phyloP scores from a whole-genome alignment of 2,329 filamentous ascomycete species.

The Onygenales sp. region DNA sequence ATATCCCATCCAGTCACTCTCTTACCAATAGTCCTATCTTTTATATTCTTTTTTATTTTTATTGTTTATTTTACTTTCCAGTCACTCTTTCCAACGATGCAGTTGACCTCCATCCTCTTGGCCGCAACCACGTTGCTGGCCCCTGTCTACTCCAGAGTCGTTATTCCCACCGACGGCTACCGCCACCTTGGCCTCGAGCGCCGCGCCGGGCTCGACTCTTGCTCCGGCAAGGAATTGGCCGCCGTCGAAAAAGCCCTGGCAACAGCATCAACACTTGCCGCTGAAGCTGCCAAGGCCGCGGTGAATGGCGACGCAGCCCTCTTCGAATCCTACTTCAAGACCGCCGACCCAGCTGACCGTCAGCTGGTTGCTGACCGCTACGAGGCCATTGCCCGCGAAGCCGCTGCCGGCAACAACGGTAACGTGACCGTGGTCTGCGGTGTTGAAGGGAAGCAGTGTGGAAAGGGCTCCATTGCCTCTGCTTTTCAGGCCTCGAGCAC shows the following conservation, averaged over 20 bases:
- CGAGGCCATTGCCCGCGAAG: background rate
- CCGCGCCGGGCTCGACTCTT: background rate
- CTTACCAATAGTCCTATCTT: background rate
- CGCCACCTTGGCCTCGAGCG: background rate
- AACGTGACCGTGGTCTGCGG: background rate
- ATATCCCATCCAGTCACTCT: too few species aligned
- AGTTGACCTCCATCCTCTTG: slow-evolving; percentile 3
- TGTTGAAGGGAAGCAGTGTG: background rate
- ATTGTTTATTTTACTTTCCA: background rate
- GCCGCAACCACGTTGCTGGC: slow-evolving; percentile 2
- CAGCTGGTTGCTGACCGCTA: background rate
- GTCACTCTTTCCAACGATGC: slow-evolving; percentile 3
- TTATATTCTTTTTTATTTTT: background rate
- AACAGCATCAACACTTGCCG: background rate
- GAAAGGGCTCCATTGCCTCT: background rate
- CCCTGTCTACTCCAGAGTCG: background rate
- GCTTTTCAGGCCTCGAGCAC: background rate
- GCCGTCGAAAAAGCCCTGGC: background rate
- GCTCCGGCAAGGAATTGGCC: background rate
- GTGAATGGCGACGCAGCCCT: background rate
- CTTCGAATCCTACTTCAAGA: background rate
- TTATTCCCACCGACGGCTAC: background rate
- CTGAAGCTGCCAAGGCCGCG: background rate
- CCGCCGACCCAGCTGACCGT: background rate
- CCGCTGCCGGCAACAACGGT: background rate